Conservation (phyloP, 2,329 filamentous ascomycete species). For the Immersiporthe knoxdaviesiana region DNA sequence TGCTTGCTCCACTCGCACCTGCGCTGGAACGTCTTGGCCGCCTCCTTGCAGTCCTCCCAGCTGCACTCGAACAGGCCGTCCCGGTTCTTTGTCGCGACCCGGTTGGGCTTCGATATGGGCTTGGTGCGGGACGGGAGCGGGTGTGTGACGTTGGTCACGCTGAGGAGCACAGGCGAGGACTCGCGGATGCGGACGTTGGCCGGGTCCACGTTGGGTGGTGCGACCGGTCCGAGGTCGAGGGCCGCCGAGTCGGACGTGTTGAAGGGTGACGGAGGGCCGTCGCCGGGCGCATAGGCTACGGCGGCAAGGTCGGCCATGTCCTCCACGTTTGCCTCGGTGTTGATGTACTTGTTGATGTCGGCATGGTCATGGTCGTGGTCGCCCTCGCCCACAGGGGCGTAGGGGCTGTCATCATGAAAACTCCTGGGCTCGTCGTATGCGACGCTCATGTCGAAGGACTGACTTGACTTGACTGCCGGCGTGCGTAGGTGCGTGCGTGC, state of each 20-base stretch:
- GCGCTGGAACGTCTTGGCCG: conserved; percentile 69
- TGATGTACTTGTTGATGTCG: conserved; percentile 32
- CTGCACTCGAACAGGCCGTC: conserved; percentile 80
- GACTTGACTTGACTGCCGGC: not conserved
- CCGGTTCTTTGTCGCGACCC: conserved; percentile 62
- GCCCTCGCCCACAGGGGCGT: conserved; percentile 49
- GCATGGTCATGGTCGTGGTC: conserved; percentile 41
- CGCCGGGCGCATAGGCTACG: conserved; percentile 35
- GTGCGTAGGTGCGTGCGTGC: not conserved
- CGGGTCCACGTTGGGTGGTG: conserved; percentile 34
- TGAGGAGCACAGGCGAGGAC: conserved; percentile 36
- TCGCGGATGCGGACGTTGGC: conserved; percentile 39
- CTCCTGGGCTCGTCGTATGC: conserved; percentile 56
- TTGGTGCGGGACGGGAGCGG: conserved; percentile 47
- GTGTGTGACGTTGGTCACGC: conserved; percentile 28
- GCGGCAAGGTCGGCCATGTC: conserved; percentile 40
- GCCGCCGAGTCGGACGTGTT: conserved; percentile 31
- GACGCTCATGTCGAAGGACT: conserved; percentile 48
- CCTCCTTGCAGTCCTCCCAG: conserved; percentile 68
- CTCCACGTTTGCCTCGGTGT: conserved; percentile 43
- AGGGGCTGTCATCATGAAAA: conserved; percentile 53
- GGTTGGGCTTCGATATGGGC: conserved; percentile 62
- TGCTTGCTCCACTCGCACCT: conserved; percentile 98
- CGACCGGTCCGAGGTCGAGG: conserved; percentile 43
- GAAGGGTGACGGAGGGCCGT: conserved; percentile 30